Base-by-base conservation (phyloP, 805 yeast species). In the Ogataea methanolica region DNA sequence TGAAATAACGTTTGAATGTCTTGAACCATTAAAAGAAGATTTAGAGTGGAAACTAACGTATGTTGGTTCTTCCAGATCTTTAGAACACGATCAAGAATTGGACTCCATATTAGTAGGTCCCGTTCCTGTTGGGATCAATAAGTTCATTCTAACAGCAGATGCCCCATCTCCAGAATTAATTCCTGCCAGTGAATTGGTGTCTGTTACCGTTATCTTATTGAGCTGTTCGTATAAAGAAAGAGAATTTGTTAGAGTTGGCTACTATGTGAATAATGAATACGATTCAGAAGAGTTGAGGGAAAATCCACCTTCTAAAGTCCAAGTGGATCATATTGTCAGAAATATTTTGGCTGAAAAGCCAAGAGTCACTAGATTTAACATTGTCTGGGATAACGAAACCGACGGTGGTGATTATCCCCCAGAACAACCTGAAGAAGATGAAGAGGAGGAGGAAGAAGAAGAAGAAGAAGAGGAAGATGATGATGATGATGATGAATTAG, bases 81-180 rank as follows among this genome's bases (percentile, higher is more conserved):
- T 89, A 44, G 97, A 94, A 54, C 97, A 94, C 59, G 99, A 94
- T 66, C 99, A 94, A 68, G 97, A 91, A 64, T 73, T 94, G 46
- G 99, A 94, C 62, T 90, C 97, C 1, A 82, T 94, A 36, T 71
- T 94, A n/a, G 99, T 94, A 4, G 99, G 99, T 0, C 99, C 99
- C 0, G 96, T 94, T 2, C 99, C 99, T 0, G 96, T 94, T 2
- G 99, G 99, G 1, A 82, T 92, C 37, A 94, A 94, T 63, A 90
- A 92, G 67, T 94, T 94, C 60, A 76, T 91, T 11, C 86, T 94
- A 65, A 81, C 88, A 17, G 97, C 98, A 0, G 98, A 95, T 60
- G 96, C 99, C 0, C 99, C 99, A 1, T 82, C 92, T 1, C 95
- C 97, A 0, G 98, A 92, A 57, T 69, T 91, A 56, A 94, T 94